Conservation (phyloP, 768 basidiomycete species). For the Lactifluus subvellereus region DNA sequence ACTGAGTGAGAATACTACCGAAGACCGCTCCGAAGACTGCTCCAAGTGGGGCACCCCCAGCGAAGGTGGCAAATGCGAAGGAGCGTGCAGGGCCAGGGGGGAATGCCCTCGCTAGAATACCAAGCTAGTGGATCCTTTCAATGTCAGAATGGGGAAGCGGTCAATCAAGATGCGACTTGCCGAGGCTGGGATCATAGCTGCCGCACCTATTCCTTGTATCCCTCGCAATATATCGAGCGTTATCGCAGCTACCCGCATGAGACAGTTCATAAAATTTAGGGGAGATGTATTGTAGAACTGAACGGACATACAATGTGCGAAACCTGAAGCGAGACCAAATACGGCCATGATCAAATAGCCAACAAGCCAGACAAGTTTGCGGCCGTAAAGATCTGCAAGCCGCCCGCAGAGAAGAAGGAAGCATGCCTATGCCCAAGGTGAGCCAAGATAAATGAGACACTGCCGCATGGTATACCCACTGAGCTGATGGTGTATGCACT, state of each 20-base stretch:
- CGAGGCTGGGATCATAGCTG: conserved; percentile 68
- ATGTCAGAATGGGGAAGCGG: conserved; percentile 4
- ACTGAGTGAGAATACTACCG: conserved; percentile 62
- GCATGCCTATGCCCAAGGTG: conserved; percentile 49
- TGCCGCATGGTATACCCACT: conserved; percentile 33
- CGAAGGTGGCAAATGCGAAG: conserved; percentile 75
- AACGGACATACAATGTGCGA: conserved; percentile 43
- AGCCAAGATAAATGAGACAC: not conserved
- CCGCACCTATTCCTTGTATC: conserved; percentile 73
- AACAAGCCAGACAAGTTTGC: conserved; percentile 57
- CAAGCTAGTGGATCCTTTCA: conserved; percentile 42
- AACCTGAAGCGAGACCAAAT: conserved; percentile 61
- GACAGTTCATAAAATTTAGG: not conserved
- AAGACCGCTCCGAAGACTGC: conserved; percentile 62
- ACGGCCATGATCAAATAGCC: conserved; percentile 51
- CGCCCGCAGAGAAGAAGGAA: conserved; percentile 70
- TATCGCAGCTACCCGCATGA: conserved; percentile 41
- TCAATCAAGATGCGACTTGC: conserved; percentile 36
- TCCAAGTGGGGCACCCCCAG: conserved; percentile 81
- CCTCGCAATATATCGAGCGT: conserved; percentile 68
- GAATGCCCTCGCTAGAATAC: conserved; percentile 78
- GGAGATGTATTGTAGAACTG: not conserved
- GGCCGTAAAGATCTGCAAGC: conserved; percentile 75
- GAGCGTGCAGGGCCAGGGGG: conserved; percentile 62
- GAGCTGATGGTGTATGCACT: conserved; percentile 66